These are phyloP conservation scores for Dictyostelium purpureum DNA, from an alignment of 78 protist genomes.

Conservation along the genomic window DNA sequence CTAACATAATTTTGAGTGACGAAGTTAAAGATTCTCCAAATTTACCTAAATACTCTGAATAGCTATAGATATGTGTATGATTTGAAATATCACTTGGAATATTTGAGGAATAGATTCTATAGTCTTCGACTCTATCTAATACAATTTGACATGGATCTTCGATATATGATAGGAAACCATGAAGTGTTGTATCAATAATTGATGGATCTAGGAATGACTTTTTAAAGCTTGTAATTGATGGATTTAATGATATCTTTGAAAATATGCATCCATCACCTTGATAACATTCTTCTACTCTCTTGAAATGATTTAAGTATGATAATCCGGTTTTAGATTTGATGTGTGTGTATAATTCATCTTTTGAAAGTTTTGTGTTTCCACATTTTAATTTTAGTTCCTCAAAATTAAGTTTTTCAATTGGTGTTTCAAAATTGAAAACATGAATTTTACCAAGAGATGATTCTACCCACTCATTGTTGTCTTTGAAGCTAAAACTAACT, in stretches of 20 bases:
- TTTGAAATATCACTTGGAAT: background rate
- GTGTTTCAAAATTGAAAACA: background rate
- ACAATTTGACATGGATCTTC: background rate
- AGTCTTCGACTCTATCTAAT: background rate
- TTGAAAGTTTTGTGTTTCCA: background rate
- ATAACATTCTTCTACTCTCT: background rate
- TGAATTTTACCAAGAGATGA: background rate
- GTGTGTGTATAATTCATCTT: background rate
- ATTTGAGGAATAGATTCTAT: background rate
- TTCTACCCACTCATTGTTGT: background rate
- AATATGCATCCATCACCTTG: background rate
- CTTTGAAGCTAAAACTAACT: constrained; percentile 1
- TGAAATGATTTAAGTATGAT: background rate
- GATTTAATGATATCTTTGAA: background rate
- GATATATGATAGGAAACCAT: background rate
- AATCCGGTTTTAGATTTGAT: background rate
- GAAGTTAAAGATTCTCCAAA: background rate
- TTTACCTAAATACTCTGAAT: background rate
- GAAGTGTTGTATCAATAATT: constrained; percentile 6
- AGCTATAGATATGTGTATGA: background rate
- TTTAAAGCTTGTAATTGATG: background rate
- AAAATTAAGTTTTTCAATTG: background rate
- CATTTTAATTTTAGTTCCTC: background rate
- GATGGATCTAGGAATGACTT: constrained; percentile 21
- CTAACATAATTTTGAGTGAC: background rate